A percentile compares a stretch with the other conserved stretches of the same genome.
Evolutionary conservation across 805 yeast species (phyloP).

Genomic region (Cyberlindnera amylophila): DNA sequence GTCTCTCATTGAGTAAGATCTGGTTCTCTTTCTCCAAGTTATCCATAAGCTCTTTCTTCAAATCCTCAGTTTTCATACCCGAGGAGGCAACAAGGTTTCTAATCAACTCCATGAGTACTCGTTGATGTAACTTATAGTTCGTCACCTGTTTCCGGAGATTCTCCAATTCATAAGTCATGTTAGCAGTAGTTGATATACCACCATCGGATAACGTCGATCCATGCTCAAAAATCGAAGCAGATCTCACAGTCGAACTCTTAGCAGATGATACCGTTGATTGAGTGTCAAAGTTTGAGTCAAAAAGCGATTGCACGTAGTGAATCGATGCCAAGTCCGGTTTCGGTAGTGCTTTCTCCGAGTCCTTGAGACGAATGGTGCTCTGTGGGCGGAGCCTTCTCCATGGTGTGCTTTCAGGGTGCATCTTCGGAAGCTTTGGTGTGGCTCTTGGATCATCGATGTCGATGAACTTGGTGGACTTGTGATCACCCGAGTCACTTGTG

Average conservation of each 20-base stretch:
- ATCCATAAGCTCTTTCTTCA: constrained; percentile 22
- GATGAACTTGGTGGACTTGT: constrained; percentile 17
- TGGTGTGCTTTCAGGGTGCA: constrained; percentile 34
- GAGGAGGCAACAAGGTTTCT: constrained; percentile 19
- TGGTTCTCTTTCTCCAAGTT: constrained; percentile 23
- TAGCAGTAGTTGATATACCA: constrained; percentile 13
- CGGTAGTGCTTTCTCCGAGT: constrained; percentile 3
- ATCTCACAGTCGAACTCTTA: constrained; percentile 14
- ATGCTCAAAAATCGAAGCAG: constrained; percentile 22
- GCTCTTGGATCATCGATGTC: constrained; percentile 28
- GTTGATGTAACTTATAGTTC: constrained; percentile 35
- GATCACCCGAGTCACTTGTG: constrained; percentile 5
- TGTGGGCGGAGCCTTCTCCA: constrained; percentile 31
- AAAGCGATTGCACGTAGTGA: constrained; percentile 23
- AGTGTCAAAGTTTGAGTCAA: constrained; percentile 15
- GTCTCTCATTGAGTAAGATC: constrained; percentile 15
- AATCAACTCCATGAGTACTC: constrained; percentile 31
- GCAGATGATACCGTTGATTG: constrained; percentile 2
- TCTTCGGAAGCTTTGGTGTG: constrained; percentile 30
- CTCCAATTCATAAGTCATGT: constrained; percentile 29
- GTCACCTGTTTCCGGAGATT: constrained; percentile 39
- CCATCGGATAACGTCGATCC: constrained; percentile 10
- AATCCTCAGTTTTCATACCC: constrained; percentile 18
- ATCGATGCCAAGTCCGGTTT: constrained; percentile 10
- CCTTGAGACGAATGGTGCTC: constrained; percentile 17